Percentiles rank a stretch among this genome's conserved stretches.
These are phyloP conservation scores for Pythium scleroteichum DNA, from an alignment of 352 stramenopile genomes.

Conservation along the genomic window DNA sequence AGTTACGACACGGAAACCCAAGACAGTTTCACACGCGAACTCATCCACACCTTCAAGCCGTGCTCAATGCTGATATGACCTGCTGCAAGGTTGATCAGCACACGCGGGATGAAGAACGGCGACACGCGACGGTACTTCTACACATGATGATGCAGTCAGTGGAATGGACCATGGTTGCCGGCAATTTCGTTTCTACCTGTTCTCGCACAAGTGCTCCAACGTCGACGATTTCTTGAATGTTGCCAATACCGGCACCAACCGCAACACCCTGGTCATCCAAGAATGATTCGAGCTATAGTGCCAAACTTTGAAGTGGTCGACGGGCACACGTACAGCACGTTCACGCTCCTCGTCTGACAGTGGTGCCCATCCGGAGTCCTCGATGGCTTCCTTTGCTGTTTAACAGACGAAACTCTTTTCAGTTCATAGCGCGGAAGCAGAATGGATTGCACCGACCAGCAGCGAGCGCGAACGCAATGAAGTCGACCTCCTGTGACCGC, in stretches of 20 bases:
- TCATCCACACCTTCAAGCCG: slow-evolving; percentile 71
- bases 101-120: slow-evolving; percentile 93
- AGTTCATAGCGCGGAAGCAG: not conserved
- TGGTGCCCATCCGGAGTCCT: slow-evolving; percentile 68
- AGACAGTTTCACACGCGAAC: no score
- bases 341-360: slow-evolving; percentile 66
- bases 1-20: no score
- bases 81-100: slow-evolving; percentile 93
- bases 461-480: slow-evolving; percentile 84
- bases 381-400: slow-evolving; percentile 76
- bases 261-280: slow-evolving; percentile 60
- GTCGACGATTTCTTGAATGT: slow-evolving; percentile 86
- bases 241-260: slow-evolving; percentile 84
- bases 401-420: not conserved
- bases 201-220: slow-evolving; percentile 60
- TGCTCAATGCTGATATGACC: slow-evolving; percentile 92
- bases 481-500: slow-evolving; percentile 78
- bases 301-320: not conserved
- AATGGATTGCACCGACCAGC: slow-evolving; percentile 44
- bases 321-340: slow-evolving; percentile 53
- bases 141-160: not conserved
- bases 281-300: not conserved
- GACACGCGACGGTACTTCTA: slow-evolving; percentile 90
- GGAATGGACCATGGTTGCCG: not conserved
- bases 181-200: slow-evolving; percentile 40